These are phyloP conservation scores for Mariannaea elegans DNA, from an alignment of 2,329 filamentous ascomycete genomes.

Conservation along the genomic window DNA sequence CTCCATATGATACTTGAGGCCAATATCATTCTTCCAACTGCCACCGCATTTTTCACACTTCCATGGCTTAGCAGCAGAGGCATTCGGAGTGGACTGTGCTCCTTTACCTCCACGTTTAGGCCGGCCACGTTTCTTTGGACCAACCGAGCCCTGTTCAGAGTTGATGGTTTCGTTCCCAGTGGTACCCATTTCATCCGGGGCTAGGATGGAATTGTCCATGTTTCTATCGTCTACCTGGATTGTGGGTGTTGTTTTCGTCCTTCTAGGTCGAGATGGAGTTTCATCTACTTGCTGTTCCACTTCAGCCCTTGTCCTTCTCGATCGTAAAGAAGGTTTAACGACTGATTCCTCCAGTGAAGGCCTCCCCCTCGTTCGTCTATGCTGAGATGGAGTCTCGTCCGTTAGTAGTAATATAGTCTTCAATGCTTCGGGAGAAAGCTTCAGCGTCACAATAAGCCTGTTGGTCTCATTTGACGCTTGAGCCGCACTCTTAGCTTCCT, in stretches of 20 bases:
- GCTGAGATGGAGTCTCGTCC: background rate
- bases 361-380: background rate
- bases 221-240: slow-evolving; percentile 5
- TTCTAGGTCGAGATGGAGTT: background rate
- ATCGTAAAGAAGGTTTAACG: background rate
- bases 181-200: background rate
- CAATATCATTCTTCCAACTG: slow-evolving; percentile 66
- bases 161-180: background rate
- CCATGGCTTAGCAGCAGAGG: slow-evolving; percentile 45
- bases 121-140: slow-evolving; percentile 39
- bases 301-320: background rate
- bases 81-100: slow-evolving; percentile 20
- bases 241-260: background rate
- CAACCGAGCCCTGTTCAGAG: slow-evolving; percentile 21
- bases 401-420: background rate
- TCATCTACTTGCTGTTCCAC: background rate
- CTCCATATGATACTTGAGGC: slow-evolving; percentile 66
- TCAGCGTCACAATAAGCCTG: slow-evolving; percentile 10
- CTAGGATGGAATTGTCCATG: background rate
- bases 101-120: slow-evolving; percentile 25
- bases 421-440: background rate
- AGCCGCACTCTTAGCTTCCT: background rate
- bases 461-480: background rate
- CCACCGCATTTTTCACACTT: slow-evolving; percentile 63
- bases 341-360: background rate